Percentiles rank a stretch among this genome's conserved stretches.
phyloP scores from a whole-genome alignment of 2,329 filamentous ascomycete species.

The Triangularia verruculosa region DNA sequence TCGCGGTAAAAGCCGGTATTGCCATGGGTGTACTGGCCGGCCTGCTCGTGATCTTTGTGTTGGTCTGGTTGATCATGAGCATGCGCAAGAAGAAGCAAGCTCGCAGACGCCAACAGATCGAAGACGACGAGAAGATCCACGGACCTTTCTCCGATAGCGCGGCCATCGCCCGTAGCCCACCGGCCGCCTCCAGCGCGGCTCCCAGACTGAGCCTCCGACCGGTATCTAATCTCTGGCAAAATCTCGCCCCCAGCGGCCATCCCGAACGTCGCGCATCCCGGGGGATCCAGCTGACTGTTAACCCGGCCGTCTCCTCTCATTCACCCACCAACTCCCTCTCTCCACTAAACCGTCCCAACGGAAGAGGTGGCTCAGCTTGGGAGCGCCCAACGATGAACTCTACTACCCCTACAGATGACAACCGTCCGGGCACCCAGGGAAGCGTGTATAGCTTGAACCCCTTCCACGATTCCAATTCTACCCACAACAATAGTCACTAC shows the following conservation, averaged over 20 bases:
- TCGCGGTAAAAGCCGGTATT: slow-evolving; percentile 70
- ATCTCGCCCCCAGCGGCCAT: slow-evolving; percentile 41
- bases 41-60: slow-evolving; percentile 62
- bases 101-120: slow-evolving; percentile 43
- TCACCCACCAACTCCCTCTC: slow-evolving; percentile 19
- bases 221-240: slow-evolving; percentile 77
- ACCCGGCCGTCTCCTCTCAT: slow-evolving; percentile 23
- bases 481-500: slow-evolving; percentile 29
- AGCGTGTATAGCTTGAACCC: slow-evolving; percentile 63
- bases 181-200: slow-evolving; percentile 51
- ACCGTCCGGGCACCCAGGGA: slow-evolving; percentile 41
- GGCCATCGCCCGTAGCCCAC: slow-evolving; percentile 37
- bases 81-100: slow-evolving; percentile 66
- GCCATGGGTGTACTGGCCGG: slow-evolving; percentile 76
- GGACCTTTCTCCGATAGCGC: slow-evolving; percentile 38
- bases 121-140: slow-evolving; percentile 64
- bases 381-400: slow-evolving; percentile 44
- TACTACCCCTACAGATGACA: slow-evolving; percentile 36
- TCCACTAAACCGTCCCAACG: slow-evolving; percentile 29
- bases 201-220: slow-evolving; percentile 84
- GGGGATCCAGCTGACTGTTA: slow-evolving; percentile 42
- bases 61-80: slow-evolving; percentile 69
- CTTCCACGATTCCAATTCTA: slow-evolving; percentile 61
- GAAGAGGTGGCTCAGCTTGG: slow-evolving; percentile 39
- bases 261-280: slow-evolving; percentile 51